Evolutionary conservation across 805 yeast species (phyloP), one percentile per base, ranked within the genome.

Genomic region (Millerozyma miso): DNA sequence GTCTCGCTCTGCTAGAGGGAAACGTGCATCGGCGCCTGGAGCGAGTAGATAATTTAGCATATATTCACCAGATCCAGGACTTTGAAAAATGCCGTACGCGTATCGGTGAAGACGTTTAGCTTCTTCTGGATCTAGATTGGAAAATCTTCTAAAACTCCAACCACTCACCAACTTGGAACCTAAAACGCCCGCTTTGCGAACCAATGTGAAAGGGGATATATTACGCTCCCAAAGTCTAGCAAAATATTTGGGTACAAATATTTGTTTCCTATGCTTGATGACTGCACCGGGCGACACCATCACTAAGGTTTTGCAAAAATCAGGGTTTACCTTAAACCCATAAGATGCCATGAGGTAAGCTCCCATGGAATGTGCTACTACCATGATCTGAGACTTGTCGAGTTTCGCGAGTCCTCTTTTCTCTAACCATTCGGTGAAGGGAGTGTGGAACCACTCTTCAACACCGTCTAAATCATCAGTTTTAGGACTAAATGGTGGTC

Each of bases 251-350:
- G 98, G 97, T 1, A 86, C 76, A 5, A 53, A 54, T 2, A 75
- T 74, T 35, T 53, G 60, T 17, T 54, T 58, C 4, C 65, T 51
- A 35, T 78, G 78, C 43, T 73, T 71, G 32, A 77, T 75, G 4
- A 93, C 79, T 3, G 95, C 97, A 0, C 95, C 98, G 0, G 98
- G 98, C 0, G 96, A 85, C 4, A 88, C 83, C 69, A 90, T 73
- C n/a, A 89, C 56, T 31, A 91, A 57, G 52, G 83, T 84, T 38
- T 73, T 67, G 47, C 90, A 83, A 36, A 80, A 76, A 1, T 69
- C 63, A 0, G 91, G 88, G 40, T 58, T 49, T 48, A 73, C 65
- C 41, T 73, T 71, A 41, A 81, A 69, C 3, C 87, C 84, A 52
- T 88, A 85, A 3, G 83, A 63, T 0, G 83, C 76, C 58, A 85